Conservation (phyloP, 176 grass and related monocot genomes). For the Bonia amplexicaulis region DNA sequence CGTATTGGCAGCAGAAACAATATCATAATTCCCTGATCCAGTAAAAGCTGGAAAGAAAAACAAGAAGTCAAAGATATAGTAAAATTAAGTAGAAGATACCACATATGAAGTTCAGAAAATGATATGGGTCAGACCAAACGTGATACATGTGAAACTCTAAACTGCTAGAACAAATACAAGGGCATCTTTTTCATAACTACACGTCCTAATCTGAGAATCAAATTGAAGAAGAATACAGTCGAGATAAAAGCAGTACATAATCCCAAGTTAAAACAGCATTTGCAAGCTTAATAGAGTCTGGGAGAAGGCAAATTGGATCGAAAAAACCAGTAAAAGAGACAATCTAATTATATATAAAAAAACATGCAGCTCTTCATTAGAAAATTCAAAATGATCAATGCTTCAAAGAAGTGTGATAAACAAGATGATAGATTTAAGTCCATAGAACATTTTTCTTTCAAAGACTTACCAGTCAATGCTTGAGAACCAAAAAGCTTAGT, state of each 20-base stretch:
- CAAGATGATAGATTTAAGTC: not conserved
- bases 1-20: slow-evolving; percentile 78
- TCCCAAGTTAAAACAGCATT: not conserved
- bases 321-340: not conserved
- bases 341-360: not conserved
- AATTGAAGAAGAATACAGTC: not conserved
- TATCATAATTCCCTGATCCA: slow-evolving; percentile 80
- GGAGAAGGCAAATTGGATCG: not conserved
- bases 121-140: not conserved
- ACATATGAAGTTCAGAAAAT: not conserved
- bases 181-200: not conserved
- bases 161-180: not conserved
- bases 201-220: not conserved
- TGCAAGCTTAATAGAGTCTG: not conserved
- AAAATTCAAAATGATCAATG: not conserved
- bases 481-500: slow-evolving; percentile 70
- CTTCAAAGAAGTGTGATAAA: not conserved
- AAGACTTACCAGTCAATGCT: slow-evolving; percentile 62
- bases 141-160: not conserved
- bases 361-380: not conserved
- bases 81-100: not conserved
- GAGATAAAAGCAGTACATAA: not conserved
- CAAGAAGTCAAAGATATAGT: not conserved
- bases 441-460: not conserved
- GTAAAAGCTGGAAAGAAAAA: slow-evolving; percentile 62